Percentiles rank a stretch among this genome's conserved stretches.
phyloP scores from a whole-genome alignment of 805 yeast species.

The Saturnispora diversa region DNA sequence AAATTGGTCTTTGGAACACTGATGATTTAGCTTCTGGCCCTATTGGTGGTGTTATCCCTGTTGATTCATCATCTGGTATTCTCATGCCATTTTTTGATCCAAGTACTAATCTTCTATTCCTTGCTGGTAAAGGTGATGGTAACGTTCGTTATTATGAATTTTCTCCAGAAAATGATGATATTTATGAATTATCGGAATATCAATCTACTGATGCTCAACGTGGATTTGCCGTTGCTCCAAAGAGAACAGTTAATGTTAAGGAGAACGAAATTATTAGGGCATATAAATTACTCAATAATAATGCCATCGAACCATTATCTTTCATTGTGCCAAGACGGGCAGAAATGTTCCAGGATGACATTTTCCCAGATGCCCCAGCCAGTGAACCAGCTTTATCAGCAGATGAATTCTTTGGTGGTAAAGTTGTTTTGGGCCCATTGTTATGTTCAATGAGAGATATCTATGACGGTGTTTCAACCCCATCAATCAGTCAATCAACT shows the following conservation, averaged over 20 bases:
- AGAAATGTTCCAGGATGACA: slow-evolving; percentile 86
- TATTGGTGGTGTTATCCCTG: slow-evolving; percentile 76
- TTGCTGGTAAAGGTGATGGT: slow-evolving; percentile 98
- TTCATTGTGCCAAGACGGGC: slow-evolving; percentile 91
- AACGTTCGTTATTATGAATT: slow-evolving; percentile 91
- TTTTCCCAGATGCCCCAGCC: slow-evolving; percentile 87
- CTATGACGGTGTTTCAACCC: slow-evolving; percentile 66
- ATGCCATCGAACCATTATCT: slow-evolving; percentile 79
- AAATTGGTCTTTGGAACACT: slow-evolving; percentile 89
- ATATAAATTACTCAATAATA: slow-evolving; percentile 83
- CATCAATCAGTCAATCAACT: slow-evolving; percentile 39
- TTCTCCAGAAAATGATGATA: slow-evolving; percentile 56
- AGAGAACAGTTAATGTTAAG: slow-evolving; percentile 64
- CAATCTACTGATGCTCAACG: slow-evolving; percentile 90
- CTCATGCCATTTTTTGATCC: slow-evolving; percentile 87
- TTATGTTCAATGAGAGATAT: slow-evolving; percentile 66
- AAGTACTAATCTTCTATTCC: slow-evolving; percentile 66
- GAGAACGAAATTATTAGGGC: slow-evolving; percentile 80
- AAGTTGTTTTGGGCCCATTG: slow-evolving; percentile 74
- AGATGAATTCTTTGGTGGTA: slow-evolving; percentile 72
- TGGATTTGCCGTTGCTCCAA: slow-evolving; percentile 89
- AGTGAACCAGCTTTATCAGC: slow-evolving; percentile 70
- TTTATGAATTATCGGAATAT: slow-evolving; percentile 80
- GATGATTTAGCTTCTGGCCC: slow-evolving; percentile 69
- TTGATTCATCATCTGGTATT: slow-evolving; percentile 90